Percentiles rank a stretch among this genome's conserved stretches.
Conservation (phyloP, 176 grass and related monocot genomes). For the Aechmea fasciata region DNA sequence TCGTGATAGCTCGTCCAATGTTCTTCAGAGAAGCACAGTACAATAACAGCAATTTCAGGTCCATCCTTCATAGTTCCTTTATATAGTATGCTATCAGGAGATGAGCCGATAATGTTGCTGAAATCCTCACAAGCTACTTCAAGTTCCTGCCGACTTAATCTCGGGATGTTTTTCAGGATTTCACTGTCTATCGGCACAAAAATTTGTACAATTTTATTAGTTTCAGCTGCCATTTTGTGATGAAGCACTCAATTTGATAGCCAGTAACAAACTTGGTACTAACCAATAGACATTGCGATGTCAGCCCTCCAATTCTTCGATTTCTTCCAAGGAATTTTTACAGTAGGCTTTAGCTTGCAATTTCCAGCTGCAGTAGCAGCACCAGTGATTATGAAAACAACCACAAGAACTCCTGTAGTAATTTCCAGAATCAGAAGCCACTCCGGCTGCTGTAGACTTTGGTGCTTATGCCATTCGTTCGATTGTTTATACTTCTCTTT, state of each 20-base stretch:
- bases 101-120: constrained; percentile 94
- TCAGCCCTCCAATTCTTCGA: constrained; percentile 62
- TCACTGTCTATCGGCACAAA: constrained; percentile 53
- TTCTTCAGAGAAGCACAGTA: constrained; percentile 58
- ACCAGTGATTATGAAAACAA: constrained; percentile 58
- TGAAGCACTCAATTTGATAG: background rate
- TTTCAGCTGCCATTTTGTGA: background rate
- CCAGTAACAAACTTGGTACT: constrained; percentile 4
- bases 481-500: constrained; percentile 29
- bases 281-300: constrained; percentile 62
- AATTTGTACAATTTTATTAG: background rate
- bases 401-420: constrained; percentile 59
- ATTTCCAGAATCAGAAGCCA: constrained; percentile 97
- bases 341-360: constrained; percentile 55
- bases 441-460: constrained; percentile 44
- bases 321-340: constrained; percentile 61
- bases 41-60: constrained; percentile 81
- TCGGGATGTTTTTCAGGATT: constrained; percentile 66
- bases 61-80: constrained; percentile 91
- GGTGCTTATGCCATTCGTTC: constrained; percentile 35
- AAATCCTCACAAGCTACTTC: constrained; percentile 98
- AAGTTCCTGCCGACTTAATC: constrained; percentile 69
- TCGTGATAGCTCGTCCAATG: constrained; percentile 84
- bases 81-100: constrained; percentile 64
- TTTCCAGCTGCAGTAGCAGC: constrained; percentile 57